phyloP scores from a whole-genome alignment of 2,329 filamentous ascomycete genomes.

The Hypomyces rosellus region DNA sequence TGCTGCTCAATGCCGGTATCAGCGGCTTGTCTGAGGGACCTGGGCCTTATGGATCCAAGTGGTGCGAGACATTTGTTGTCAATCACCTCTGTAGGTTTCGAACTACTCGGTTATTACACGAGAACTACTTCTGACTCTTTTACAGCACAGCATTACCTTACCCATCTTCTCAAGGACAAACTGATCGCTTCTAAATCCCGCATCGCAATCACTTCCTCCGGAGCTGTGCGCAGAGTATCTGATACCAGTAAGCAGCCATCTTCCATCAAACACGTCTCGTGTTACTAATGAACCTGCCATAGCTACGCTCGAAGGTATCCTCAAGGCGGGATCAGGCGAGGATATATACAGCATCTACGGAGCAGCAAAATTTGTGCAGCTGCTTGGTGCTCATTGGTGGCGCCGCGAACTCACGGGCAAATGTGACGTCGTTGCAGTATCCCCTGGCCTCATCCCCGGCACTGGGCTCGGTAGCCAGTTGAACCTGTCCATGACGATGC shows the following conservation, averaged over 20 bases:
- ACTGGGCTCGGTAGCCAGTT: slow-evolving; percentile 35
- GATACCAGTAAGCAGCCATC: slow-evolving; percentile 28
- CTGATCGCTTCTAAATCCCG: slow-evolving; percentile 40
- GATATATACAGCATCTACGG: slow-evolving; percentile 28
- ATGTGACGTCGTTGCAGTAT: slow-evolving; percentile 45
- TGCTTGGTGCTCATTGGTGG: slow-evolving; percentile 51
- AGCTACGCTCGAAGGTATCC: slow-evolving; percentile 33
- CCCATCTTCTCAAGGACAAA: slow-evolving; percentile 43
- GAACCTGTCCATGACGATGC: slow-evolving; percentile 24
- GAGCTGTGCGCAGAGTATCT: slow-evolving; percentile 36
- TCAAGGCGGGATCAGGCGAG: slow-evolving; percentile 34
- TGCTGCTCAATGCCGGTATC: slow-evolving; percentile 45
- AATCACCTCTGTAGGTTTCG: slow-evolving; percentile 44
- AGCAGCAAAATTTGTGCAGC: slow-evolving; percentile 44
- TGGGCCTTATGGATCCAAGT: slow-evolving; percentile 37
- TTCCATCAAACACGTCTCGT: not conserved
- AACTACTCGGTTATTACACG: not conserved
- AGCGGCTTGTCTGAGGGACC: slow-evolving; percentile 28
- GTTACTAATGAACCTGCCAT: slow-evolving; percentile 3
- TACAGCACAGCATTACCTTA: slow-evolving; percentile 47
- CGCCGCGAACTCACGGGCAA: slow-evolving; percentile 41
- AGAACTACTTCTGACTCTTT: slow-evolving; percentile 6
- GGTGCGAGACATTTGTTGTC: slow-evolving; percentile 45
- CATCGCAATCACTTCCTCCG: slow-evolving; percentile 46
- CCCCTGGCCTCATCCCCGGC: slow-evolving; percentile 45